Evolutionary conservation across 768 basidiomycete genomes (phyloP), one percentile per base, ranked within the genome.

Genomic region (Coprinopsis strossmayeri): DNA sequence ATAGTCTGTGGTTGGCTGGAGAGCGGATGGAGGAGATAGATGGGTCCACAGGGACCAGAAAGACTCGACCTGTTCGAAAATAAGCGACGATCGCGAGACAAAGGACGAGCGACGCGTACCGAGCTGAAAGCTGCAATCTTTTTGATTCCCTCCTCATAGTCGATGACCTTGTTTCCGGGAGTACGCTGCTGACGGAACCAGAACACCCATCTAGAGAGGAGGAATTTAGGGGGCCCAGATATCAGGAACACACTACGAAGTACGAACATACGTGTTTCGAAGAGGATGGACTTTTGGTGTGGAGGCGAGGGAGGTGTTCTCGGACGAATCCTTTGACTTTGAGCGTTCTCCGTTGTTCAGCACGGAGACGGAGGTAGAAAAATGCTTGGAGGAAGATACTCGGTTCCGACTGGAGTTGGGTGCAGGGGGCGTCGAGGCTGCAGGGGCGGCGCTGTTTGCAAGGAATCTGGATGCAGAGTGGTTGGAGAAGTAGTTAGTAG

Each of bases 41-140:
- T 97, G 95, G 3, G 93, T 92, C 75, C 90, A 88, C 51, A 98
- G 71, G 20, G 91, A 86, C 85, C 94, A 95, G 66, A 93, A 96
- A 30, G 91, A 94, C 69, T 97, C 95, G 45, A 91, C 88, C 85
- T 92, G 59, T 11, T 49, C 37, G 3, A 30, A 27, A 24, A 42
- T 13, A 38, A 23, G n/a, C 18, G 15, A 15, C 24, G 37, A 34
- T 27, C 18, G 18, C 12, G 15, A n/a, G 2, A 27, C 34, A 23
- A 27, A 48, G 21, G 42, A 48, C 39, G 10, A 38, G 45, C 30
- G 45, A 45, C 10, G 72, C 82, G 45, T 53, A 91, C 88, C 3
- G 91, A 94, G 55, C 87, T 83, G 61, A 94, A 95, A 3, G 88
- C 82, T 3, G 91, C 82, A 40, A 97, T 83, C 65, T 86, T 87